Conservation (phyloP, 2,329 filamentous ascomycete genomes). For the Talaromyces islandicus region DNA sequence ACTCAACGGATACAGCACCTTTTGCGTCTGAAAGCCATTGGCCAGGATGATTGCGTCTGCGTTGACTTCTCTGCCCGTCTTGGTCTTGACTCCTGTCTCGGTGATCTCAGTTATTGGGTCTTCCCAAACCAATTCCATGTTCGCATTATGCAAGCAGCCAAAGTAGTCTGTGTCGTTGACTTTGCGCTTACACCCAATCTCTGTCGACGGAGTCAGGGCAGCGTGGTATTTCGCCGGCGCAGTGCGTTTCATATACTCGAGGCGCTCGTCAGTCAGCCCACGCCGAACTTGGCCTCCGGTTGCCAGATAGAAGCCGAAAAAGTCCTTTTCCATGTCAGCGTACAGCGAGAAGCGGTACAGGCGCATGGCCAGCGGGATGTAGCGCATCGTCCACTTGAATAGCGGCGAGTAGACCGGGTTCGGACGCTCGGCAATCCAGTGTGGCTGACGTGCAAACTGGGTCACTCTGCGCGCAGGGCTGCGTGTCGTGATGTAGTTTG, state of each 20-base stretch:
- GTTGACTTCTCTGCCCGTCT: constrained; percentile 30
- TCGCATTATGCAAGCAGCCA: constrained; percentile 36
- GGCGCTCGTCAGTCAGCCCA: constrained; percentile 31
- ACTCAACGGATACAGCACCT: constrained; percentile 40
- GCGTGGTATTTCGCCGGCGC: constrained; percentile 42
- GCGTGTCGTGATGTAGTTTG: not conserved
- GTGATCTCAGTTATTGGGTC: constrained; percentile 38
- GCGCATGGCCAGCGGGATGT: constrained; percentile 41
- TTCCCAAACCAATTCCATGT: constrained; percentile 35
- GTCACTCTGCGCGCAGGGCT: constrained; percentile 34
- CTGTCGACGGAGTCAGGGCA: constrained; percentile 36
- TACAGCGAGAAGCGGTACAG: constrained; percentile 40
- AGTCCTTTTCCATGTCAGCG: constrained; percentile 40
- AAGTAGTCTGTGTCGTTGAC: constrained; percentile 45
- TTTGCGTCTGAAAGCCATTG: constrained; percentile 45
- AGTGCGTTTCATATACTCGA: constrained; percentile 37
- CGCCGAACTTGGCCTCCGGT: constrained; percentile 31
- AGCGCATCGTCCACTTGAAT: constrained; percentile 42
- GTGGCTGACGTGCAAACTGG: constrained; percentile 47
- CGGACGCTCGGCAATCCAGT: constrained; percentile 43
- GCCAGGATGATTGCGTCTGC: constrained; percentile 46
- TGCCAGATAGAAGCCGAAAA: constrained; percentile 36
- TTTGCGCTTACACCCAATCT: constrained; percentile 45
- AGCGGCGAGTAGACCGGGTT: constrained; percentile 36
- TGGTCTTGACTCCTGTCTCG: constrained; percentile 32